Evolutionary conservation across 2,329 filamentous ascomycete species (phyloP).

Genomic region (Ophiocordyceps camponoti-saundersi): DNA sequence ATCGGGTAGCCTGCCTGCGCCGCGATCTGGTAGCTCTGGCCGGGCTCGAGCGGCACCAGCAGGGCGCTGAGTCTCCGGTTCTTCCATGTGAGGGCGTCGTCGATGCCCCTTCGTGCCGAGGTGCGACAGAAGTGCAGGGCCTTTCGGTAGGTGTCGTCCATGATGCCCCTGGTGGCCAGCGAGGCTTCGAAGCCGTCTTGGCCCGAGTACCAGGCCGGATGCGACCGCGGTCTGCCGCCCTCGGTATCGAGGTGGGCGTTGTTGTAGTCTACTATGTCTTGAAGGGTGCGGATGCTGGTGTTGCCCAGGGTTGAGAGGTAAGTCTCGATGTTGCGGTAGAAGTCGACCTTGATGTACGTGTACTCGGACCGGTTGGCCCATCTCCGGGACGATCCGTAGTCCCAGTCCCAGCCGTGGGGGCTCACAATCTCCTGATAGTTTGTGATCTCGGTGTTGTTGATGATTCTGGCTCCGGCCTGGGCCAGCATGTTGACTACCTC

Average conservation of each 20-base stretch:
- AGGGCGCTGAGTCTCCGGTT: slow-evolving; percentile 36
- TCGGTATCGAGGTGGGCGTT: slow-evolving; percentile 46
- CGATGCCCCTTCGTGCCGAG: slow-evolving; percentile 48
- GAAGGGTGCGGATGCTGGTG: slow-evolving; percentile 38
- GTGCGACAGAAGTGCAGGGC: slow-evolving; percentile 45
- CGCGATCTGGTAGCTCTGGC: slow-evolving; percentile 49
- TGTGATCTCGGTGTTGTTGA: slow-evolving; percentile 55
- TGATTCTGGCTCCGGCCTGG: slow-evolving; percentile 44
- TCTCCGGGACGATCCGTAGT: slow-evolving; percentile 44
- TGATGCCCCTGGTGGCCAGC: slow-evolving; percentile 39
- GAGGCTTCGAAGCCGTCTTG: slow-evolving; percentile 56
- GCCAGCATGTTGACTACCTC: slow-evolving; percentile 31
- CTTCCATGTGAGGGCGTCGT: slow-evolving; percentile 39
- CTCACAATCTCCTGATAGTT: slow-evolving; percentile 44
- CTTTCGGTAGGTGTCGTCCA: slow-evolving; percentile 49
- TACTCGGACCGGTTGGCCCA: slow-evolving; percentile 59
- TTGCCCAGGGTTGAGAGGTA: slow-evolving; percentile 49
- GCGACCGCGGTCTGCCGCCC: slow-evolving; percentile 42
- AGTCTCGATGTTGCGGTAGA: slow-evolving; percentile 42
- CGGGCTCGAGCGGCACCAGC: slow-evolving; percentile 52
- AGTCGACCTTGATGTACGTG: slow-evolving; percentile 54
- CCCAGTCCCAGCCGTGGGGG: slow-evolving; percentile 58
- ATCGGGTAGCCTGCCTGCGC: slow-evolving; percentile 64
- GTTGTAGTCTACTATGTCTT: slow-evolving; percentile 51
- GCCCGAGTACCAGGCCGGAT: slow-evolving; percentile 50